Percentiles rank a stretch among this genome's conserved stretches.
phyloP scores from a whole-genome alignment of 2,329 filamentous ascomycete species.

The Bipolaris zeicola region DNA sequence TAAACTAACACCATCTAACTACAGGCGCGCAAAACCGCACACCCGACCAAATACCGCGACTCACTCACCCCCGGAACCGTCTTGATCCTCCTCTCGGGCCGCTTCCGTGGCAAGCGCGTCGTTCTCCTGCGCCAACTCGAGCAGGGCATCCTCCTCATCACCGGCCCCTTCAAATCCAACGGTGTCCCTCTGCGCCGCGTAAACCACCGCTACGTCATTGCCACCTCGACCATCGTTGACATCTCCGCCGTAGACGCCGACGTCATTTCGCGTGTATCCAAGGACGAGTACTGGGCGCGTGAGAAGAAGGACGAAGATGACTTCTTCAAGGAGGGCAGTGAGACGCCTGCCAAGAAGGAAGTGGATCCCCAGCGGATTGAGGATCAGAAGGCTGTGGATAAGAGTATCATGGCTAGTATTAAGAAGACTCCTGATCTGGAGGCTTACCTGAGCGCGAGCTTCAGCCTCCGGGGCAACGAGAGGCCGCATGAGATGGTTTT shows the following conservation, averaged over 20 bases:
- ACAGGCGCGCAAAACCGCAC: constrained; percentile 91
- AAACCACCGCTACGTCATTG: constrained; percentile 91
- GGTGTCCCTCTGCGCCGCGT: constrained; percentile 93
- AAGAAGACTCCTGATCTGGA: constrained; percentile 95
- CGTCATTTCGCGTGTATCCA: constrained; percentile 75
- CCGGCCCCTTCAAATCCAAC: constrained; percentile 99
- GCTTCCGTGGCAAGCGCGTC: constrained; percentile 99
- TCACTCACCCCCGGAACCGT: constrained; percentile 92
- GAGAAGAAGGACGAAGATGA: constrained; percentile 95
- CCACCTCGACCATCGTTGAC: constrained; percentile 82
- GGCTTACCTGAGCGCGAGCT: constrained; percentile 90
- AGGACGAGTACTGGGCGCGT: constrained; percentile 89
- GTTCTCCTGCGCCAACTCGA: constrained; percentile 95
- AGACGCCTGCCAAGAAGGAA: constrained; percentile 91
- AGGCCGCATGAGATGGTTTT: constrained; percentile 99
- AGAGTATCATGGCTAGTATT: constrained; percentile 88
- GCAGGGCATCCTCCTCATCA: constrained; percentile 97
- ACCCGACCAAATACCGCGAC: constrained; percentile 83
- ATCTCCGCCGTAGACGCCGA: constrained; percentile 76
- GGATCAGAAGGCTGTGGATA: constrained; percentile 98
- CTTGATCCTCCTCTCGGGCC: constrained; percentile 97
- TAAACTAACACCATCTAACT: constrained; percentile 7
- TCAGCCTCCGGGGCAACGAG: constrained; percentile 98
- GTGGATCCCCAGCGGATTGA: constrained; percentile 85
- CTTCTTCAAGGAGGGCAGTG: constrained; percentile 98